Evolutionary conservation across 140 eudicot species (phyloP).

Genomic region (Oenanthe javanica): DNA sequence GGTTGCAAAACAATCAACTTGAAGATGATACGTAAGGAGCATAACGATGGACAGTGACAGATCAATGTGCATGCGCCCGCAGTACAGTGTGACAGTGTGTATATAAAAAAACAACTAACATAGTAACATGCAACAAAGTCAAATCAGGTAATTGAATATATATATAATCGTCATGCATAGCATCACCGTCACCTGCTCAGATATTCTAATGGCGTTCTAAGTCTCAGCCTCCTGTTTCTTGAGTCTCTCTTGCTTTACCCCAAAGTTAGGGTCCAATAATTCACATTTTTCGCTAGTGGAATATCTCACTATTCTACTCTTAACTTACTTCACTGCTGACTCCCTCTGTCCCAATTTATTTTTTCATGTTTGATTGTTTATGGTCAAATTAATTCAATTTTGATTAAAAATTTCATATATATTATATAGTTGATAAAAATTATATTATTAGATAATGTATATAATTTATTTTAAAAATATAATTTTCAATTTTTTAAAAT

Average conservation of each 20-base stretch:
- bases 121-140: background rate
- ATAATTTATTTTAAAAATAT: too few species aligned
- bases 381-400: too few species aligned
- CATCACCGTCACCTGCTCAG: conserved; percentile 4
- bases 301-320: background rate
- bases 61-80: background rate
- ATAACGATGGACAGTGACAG: background rate
- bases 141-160: background rate
- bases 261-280: conserved; percentile 8
- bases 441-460: too few species aligned
- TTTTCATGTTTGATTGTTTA: too few species aligned
- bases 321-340: background rate
- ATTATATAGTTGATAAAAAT: too few species aligned
- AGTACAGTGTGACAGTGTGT: background rate
- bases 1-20: background rate
- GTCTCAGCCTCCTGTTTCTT: background rate
- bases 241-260: background rate
- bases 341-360: too few species aligned
- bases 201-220: background rate
- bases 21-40: background rate
- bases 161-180: background rate
- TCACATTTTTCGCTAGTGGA: background rate
- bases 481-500: too few species aligned
- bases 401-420: too few species aligned
- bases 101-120: background rate